Evolutionary conservation across 768 basidiomycete species (phyloP).

Genomic region (Mycena maculata): DNA sequence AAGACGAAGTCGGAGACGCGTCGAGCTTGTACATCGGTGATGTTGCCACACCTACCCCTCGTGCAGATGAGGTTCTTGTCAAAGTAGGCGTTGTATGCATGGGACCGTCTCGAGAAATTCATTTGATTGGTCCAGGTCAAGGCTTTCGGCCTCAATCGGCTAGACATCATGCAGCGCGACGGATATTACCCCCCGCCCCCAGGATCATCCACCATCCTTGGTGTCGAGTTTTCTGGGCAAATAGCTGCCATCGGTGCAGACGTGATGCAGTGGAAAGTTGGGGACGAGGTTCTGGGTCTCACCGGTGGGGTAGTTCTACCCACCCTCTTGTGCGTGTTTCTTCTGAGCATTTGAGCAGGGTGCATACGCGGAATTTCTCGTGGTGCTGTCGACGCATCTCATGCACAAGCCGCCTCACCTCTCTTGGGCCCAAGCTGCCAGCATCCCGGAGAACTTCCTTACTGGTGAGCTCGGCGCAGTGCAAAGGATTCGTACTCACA

Average conservation of each 20-base stretch:
- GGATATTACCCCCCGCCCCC: conserved; percentile 66
- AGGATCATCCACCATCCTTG: conserved; percentile 66
- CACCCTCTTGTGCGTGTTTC: too few relatives aligned
- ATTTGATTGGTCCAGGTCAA: conserved; percentile 49
- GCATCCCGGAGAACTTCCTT: conserved; percentile 87
- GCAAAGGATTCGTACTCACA: neutral
- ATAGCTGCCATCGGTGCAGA: conserved; percentile 55
- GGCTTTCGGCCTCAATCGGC: conserved; percentile 74
- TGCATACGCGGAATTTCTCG: conserved; percentile 90
- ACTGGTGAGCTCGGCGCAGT: conserved; percentile 66
- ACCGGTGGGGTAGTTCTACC: conserved; percentile 62
- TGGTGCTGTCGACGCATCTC: conserved; percentile 69
- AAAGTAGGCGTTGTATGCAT: conserved; percentile 58
- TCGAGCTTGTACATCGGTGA: conserved; percentile 73
- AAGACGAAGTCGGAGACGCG: conserved; percentile 67
- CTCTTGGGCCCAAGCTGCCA: conserved; percentile 86
- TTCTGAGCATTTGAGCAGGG: conserved; percentile 60
- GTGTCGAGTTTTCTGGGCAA: conserved; percentile 73
- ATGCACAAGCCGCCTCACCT: conserved; percentile 79
- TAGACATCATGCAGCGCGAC: conserved; percentile 68
- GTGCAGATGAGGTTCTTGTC: conserved; percentile 64
- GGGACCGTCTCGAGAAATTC: conserved; percentile 6
- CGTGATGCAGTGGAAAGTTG: conserved; percentile 53
- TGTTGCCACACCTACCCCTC: conserved; percentile 57
- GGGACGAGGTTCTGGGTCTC: conserved; percentile 70